Base-by-base conservation (phyloP, 306 rosid genomes). In the Quercus suber region DNA sequence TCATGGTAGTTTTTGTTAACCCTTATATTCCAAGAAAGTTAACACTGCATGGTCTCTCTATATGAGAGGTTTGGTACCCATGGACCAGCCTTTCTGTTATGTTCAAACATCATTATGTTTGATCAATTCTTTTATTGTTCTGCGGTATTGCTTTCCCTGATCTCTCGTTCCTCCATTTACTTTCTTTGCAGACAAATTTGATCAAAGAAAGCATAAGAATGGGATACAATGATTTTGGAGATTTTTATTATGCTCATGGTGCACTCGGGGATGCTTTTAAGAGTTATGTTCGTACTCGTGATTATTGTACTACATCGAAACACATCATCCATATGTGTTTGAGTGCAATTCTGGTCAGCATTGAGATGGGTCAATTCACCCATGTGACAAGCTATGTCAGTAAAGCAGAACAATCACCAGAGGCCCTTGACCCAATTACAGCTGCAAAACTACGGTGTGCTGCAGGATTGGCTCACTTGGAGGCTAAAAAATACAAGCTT, bases 141-240 rank as follows among this genome's bases (percentile, higher is more conserved):
- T 14, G 25, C 45, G 53, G 35, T 64, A 5, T 69, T 63, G 59
- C 30, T 19, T 77, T 58, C 69, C 33, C 33, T 71, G 45, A 30
- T 76, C 28, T 81, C 37, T 77, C 76, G 27, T 80, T 73, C 21
- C 73, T 82, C 72, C 7, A 56, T 25, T 74, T 87, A 63, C 63
- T 14, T 55, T 71, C 17, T 86, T 13, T 78, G 83, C 93, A 96
- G 99, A 96, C 99, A 67, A 96, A 96, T 87, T 89, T 96, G 87
- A 96, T 96, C 73, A 96, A 93, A 82, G 99, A 96, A 91, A 96
- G 98, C 86, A 93, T 96, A 82, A 83, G 99, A 86, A 96, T 96
- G 99, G 99, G 99, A 57, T 96, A 87, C 89, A 96, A 96, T 82
- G 99, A 96, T 83, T 93, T 96, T 87, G 99, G 98, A 76, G 99